Base-by-base conservation (phyloP, 73 alveolate species). In the Paramecium bursaria region DNA sequence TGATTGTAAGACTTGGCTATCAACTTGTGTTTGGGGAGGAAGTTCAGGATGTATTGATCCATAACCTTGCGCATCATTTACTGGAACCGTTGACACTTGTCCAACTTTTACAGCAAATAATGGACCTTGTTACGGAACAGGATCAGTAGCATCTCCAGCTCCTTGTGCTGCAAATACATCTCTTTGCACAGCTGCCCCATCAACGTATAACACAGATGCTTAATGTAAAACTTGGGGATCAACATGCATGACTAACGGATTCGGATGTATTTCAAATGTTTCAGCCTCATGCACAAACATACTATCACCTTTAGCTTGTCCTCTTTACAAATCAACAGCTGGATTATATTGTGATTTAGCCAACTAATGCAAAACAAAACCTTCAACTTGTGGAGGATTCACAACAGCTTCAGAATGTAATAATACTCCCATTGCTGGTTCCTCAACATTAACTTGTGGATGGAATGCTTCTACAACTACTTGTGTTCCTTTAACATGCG, bases 341-440 rank as follows among this genome's bases (percentile, higher is more conserved):
- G n/a, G n/a, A n/a, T n/a, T n/a, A n/a, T n/a, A n/a, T n/a, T n/a
- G n/a, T n/a, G n/a, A n/a, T n/a, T n/a, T n/a, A n/a, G n/a, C n/a
- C n/a, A n/a, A n/a, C n/a, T n/a, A n/a, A n/a, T n/a, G n/a, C n/a
- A n/a, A n/a, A n/a, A n/a, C n/a, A n/a, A n/a, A n/a, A n/a, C n/a
- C n/a, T n/a, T n/a, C n/a, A n/a, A n/a, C n/a, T 21, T 67, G 82
- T 42, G 21, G 42, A 39, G 55, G 27, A 30, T 25, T 67, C 11
- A 67, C 49, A 35, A 25, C 53, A 2, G 26, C 26, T 25, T 33
- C 82, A 2, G 46, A 39, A 39, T 67, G 82, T 39, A 35, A 21
- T 9, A 67, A 31, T 42, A 67, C 82, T 39, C 82, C 82, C 44
- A n/a, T n/a, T n/a, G n/a, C n/a, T n/a, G n/a, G n/a, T n/a, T n/a